Conservation (phyloP, 441 rosid genomes). For the Iberis amara region DNA sequence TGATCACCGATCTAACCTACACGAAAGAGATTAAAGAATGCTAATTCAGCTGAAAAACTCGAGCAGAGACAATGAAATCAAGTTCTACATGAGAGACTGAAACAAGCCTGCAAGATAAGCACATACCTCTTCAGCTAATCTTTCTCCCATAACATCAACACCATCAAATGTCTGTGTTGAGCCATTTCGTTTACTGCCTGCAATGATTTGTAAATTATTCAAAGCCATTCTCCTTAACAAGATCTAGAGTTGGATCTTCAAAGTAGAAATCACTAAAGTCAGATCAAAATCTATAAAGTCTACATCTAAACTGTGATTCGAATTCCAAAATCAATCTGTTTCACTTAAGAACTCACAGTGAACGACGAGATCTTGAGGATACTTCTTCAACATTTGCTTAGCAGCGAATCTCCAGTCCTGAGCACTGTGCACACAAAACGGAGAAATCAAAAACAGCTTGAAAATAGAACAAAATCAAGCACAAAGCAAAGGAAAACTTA, state of each 20-base stretch:
- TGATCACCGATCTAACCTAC: slow-evolving; percentile 64
- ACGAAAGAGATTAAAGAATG: slow-evolving; percentile 22
- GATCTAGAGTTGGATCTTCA: slow-evolving; percentile 5
- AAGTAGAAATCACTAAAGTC: background rate
- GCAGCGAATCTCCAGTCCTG: slow-evolving; percentile 70
- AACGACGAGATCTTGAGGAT: slow-evolving; percentile 54
- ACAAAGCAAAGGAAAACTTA: slow-evolving; percentile 1
- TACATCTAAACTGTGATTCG: background rate
- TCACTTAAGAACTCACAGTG: slow-evolving; percentile 65
- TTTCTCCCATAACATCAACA: slow-evolving; percentile 84
- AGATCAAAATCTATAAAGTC: background rate
- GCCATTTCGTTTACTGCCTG: slow-evolving; percentile 70
- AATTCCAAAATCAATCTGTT: background rate
- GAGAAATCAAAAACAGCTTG: background rate
- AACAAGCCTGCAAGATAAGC: too few relatives aligned
- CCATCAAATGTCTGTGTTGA: slow-evolving; percentile 64
- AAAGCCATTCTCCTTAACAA: background rate
- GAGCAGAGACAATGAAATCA: slow-evolving; percentile 20
- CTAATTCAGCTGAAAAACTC: slow-evolving; percentile 15
- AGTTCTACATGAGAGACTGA: background rate
- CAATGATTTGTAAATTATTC: slow-evolving; percentile 22
- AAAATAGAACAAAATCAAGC: slow-evolving; percentile 7
- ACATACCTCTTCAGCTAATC: slow-evolving; percentile 79
- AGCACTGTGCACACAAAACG: slow-evolving; percentile 39
- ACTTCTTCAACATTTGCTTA: slow-evolving; percentile 51